Percentiles rank a stretch among this genome's conserved stretches.
Conservation (phyloP, 1,284 basidiomycete genomes). For the Malassezia equina region DNA sequence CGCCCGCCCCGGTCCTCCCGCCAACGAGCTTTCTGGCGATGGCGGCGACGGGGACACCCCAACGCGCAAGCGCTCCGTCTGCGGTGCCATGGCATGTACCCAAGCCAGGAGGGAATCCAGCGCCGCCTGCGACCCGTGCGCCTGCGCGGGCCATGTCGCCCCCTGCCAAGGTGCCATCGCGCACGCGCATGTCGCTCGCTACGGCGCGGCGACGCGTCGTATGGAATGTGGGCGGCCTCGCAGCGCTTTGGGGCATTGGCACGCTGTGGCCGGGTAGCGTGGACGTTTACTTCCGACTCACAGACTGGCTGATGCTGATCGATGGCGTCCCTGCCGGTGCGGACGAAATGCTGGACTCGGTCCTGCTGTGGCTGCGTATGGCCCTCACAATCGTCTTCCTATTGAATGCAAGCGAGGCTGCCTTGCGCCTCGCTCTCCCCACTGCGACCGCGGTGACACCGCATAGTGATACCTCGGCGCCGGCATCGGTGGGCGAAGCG, state of each 20-base stretch:
- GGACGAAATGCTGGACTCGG: slow-evolving; percentile 14
- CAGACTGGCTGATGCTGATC: slow-evolving; percentile 1
- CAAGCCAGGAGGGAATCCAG: too few species aligned
- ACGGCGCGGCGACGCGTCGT: slow-evolving; percentile 14
- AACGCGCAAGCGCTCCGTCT: not conserved
- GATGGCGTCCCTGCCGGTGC: not conserved
- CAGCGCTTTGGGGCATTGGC: slow-evolving; percentile 2
- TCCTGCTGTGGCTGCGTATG: slow-evolving; percentile 9
- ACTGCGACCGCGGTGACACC: not conserved
- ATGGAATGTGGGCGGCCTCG: slow-evolving; percentile 9
- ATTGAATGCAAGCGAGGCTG: slow-evolving; percentile 10
- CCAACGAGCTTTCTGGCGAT: too few species aligned
- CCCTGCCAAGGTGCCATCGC: not conserved
- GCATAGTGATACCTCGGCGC: not conserved
- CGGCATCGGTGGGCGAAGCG: slow-evolving; percentile 6
- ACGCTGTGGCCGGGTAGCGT: slow-evolving; percentile 1
- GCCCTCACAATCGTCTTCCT: slow-evolving; percentile 13
- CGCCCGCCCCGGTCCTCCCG: too few species aligned
- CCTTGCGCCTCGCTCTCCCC: not conserved
- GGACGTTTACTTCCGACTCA: slow-evolving; percentile 8
- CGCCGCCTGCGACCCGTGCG: not conserved
- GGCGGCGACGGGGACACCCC: not conserved
- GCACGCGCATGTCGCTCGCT: slow-evolving; percentile 4
- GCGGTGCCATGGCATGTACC: not conserved
- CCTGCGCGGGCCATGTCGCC: not conserved